Percentiles rank a stretch among this genome's conserved stretches.
phyloP scores from a whole-genome alignment of 495 filamentous ascomycete species.

The Amphirosellinia nigrospora region DNA sequence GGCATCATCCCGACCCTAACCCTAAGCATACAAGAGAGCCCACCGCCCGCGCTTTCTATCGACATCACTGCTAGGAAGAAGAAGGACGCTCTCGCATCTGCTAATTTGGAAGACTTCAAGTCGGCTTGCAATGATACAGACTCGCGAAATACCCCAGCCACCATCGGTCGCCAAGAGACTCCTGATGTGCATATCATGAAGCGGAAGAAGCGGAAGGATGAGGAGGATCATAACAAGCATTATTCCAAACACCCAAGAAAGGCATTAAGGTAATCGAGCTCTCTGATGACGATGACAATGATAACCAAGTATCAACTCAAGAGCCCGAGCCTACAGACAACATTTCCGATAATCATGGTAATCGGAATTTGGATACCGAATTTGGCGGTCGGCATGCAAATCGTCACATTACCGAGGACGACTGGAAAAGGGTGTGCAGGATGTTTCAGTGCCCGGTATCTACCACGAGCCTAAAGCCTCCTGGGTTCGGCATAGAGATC shows the following conservation, averaged over 20 bases:
- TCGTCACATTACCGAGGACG: constrained; percentile 6
- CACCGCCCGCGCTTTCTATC: not conserved
- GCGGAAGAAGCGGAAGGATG: not conserved
- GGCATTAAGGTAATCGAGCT: constrained; percentile 1
- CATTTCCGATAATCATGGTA: not conserved
- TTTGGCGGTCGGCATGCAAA: constrained; percentile 1
- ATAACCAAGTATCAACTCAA: not conserved
- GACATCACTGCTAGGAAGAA: not conserved
- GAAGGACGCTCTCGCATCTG: not conserved
- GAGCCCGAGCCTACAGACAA: not conserved
- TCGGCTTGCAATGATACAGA: no score
- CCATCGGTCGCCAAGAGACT: not conserved
- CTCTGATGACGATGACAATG: not conserved
- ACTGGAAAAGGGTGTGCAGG: no score
- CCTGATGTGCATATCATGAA: not conserved
- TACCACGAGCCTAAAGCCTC: no score
- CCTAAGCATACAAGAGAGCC: not conserved
- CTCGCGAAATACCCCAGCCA: not conserved
- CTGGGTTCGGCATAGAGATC: no score
- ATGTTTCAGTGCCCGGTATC: no score
- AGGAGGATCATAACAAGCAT: not conserved
- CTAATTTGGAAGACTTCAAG: no score
- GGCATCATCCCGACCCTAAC: not conserved
- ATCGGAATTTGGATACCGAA: not conserved
- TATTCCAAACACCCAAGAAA: not conserved